These are phyloP conservation scores for Huntiella omanensis DNA, from an alignment of 2,329 filamentous ascomycete species.

Conservation along the genomic window DNA sequence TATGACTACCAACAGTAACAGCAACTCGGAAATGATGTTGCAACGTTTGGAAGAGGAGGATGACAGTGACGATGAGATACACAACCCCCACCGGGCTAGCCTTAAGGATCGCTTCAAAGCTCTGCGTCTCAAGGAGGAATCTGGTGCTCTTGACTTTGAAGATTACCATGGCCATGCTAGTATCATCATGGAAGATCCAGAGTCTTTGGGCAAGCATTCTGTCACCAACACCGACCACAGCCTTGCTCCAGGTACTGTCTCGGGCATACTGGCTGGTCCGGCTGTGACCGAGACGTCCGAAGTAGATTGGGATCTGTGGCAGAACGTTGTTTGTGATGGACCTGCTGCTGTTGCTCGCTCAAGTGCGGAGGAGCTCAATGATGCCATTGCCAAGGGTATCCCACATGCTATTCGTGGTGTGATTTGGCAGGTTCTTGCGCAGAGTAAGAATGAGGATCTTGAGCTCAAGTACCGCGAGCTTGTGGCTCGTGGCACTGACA, in stretches of 20 bases:
- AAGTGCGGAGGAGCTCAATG: slow-evolving; percentile 75
- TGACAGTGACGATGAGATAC: slow-evolving; percentile 20
- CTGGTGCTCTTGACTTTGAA: slow-evolving; percentile 30
- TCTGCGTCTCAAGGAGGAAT: slow-evolving; percentile 56
- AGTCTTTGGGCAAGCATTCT: slow-evolving; percentile 13
- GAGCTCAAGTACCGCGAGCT: slow-evolving; percentile 76
- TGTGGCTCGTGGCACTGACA: slow-evolving; percentile 60
- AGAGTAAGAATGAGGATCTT: slow-evolving; percentile 83
- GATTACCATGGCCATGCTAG: slow-evolving; percentile 34
- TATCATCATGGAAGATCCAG: slow-evolving; percentile 9
- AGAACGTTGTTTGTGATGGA: slow-evolving; percentile 85
- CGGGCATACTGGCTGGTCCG: slow-evolving; percentile 60
- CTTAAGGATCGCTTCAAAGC: slow-evolving; percentile 64
- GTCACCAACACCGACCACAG: slow-evolving; percentile 47
- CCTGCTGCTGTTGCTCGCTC: slow-evolving; percentile 73
- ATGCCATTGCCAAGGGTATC: slow-evolving; percentile 81
- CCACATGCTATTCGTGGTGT: slow-evolving; percentile 92
- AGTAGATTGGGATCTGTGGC: slow-evolving; percentile 99
- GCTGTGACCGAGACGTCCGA: slow-evolving; percentile 50
- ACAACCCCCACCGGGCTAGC: slow-evolving; percentile 32
- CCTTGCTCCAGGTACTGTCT: slow-evolving; percentile 68
- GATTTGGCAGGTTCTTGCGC: slow-evolving; percentile 92
- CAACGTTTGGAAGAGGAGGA: slow-evolving; percentile 57
- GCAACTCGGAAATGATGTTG: slow-evolving; percentile 65
- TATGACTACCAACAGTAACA: slow-evolving; percentile 63